Conservation (phyloP, 2,329 filamentous ascomycete species). For the Colletotrichum tropicicola region DNA sequence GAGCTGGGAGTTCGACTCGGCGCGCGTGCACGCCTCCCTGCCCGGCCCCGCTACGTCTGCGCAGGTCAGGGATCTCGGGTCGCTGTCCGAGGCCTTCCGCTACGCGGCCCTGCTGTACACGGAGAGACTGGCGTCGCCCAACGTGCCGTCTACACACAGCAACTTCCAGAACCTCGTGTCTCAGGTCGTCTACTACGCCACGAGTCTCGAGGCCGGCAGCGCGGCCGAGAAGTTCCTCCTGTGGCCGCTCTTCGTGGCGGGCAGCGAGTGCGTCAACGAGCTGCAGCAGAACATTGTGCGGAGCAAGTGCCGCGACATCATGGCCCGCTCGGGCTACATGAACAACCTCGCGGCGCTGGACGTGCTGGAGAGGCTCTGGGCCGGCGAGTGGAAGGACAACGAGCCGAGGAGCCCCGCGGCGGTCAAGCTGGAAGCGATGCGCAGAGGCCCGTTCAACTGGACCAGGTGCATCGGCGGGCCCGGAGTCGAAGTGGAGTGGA, state of each 20-base stretch:
- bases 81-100: conserved; percentile 90
- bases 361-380: conserved; percentile 87
- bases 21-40: conserved; percentile 59
- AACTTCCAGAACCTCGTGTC: conserved; percentile 86
- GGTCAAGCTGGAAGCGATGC: conserved; percentile 44
- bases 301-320: conserved; percentile 84
- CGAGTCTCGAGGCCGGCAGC: conserved; percentile 76
- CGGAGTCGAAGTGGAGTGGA: conserved; percentile 70
- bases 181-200: conserved; percentile 85
- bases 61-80: conserved; percentile 78
- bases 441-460: conserved; percentile 66
- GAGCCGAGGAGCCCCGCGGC: conserved; percentile 42
- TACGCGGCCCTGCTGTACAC: conserved; percentile 90
- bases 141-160: conserved; percentile 75
- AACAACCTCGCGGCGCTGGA: conserved; percentile 91
- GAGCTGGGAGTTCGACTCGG: conserved; percentile 79
- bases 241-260: conserved; percentile 92
- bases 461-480: conserved; percentile 64
- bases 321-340: conserved; percentile 89
- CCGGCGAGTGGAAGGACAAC: conserved; percentile 56
- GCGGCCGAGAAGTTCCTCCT: conserved; percentile 87
- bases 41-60: conserved; percentile 60
- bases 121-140: conserved; percentile 83
- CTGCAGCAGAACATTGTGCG: conserved; percentile 82
- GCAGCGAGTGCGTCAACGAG: conserved; percentile 87